Evolutionary conservation across 1,284 basidiomycete species (phyloP).

Genomic region (Calocybe gambosa): DNA sequence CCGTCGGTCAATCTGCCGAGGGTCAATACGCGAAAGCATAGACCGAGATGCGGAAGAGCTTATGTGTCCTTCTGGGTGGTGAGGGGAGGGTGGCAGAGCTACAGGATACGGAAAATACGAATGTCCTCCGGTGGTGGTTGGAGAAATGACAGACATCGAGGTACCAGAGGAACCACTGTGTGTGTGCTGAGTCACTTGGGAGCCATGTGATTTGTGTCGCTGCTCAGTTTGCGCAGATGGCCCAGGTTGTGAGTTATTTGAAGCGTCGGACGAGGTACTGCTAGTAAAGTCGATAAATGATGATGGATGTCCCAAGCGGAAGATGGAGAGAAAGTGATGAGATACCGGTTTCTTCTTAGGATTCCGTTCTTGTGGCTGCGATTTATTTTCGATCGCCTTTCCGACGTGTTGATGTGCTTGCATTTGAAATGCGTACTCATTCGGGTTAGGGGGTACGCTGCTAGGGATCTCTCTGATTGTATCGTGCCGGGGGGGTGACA

Average conservation of each 20-base stretch:
- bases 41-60: slow-evolving; percentile 7
- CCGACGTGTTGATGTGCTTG: not conserved
- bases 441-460: slow-evolving; percentile 18
- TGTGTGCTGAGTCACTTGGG: slow-evolving; percentile 11
- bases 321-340: slow-evolving; percentile 14
- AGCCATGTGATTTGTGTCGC: slow-evolving; percentile 16
- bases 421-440: slow-evolving; percentile 9
- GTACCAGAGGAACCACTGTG: slow-evolving; percentile 7
- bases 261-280: slow-evolving; percentile 38
- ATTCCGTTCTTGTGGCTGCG: not conserved
- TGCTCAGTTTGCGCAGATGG: slow-evolving; percentile 13
- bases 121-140: slow-evolving; percentile 22
- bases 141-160: slow-evolving; percentile 15
- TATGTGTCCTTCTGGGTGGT: slow-evolving; percentile 20
- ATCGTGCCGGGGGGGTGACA: slow-evolving; percentile 10
- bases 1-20: slow-evolving; percentile 7
- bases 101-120: slow-evolving; percentile 36
- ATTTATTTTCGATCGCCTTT: not conserved
- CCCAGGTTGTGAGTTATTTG: slow-evolving; percentile 30
- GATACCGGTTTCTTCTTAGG: not conserved
- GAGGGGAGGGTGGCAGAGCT: slow-evolving; percentile 35
- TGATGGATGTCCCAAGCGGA: slow-evolving; percentile 23
- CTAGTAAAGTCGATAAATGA: slow-evolving; percentile 55
- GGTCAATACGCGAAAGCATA: slow-evolving; percentile 1
- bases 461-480: slow-evolving; percentile 2